Base-by-base conservation (phyloP, 176 grass and related monocot species). In the Echinochloa phyllopogon region DNA sequence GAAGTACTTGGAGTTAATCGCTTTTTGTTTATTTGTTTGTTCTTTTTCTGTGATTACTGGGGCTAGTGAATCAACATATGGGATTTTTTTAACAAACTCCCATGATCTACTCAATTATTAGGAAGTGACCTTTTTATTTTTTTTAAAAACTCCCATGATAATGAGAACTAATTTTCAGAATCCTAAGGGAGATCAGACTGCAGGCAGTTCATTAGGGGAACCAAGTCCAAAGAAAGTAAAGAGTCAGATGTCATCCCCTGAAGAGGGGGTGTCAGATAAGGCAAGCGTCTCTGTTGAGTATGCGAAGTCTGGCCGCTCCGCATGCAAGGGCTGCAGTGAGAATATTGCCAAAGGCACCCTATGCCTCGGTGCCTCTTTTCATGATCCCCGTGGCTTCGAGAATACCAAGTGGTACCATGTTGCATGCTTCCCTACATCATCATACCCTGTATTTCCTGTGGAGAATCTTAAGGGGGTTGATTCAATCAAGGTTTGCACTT, bases 331-430 rank as follows among this genome's bases (percentile, higher is more conserved):
- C 4, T 90, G 83, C 55, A 82, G 14, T 8, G 47, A 56, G 21
- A 90, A 69, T 17, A 95, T 98, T 53, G 45, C 9, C 0, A 75
- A 66, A 12, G 89, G 85, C 0, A 21, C 83, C 0, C 79, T 95
- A 23, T 88, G 93, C 53, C 21, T 95, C 0, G 91, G 91, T 21
- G 65, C 86, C 48, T 80, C 83, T 18, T 45, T 25, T 44, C 82
- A 25, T 17, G 91, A 84, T 21, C 91, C 85, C 16, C 85, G 87
- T 80, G 87, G 95, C 37, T 93, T 88, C 6, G 91, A 90, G 8
- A 58, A 69, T 45, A 88, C 68, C 21, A 95, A 79, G 21, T 98
- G 93, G 95, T 92, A 88, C 81, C 91, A 97, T 78, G 23, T 88
- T 5, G 44, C 51, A 21, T 94, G 94, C 88, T 97, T 94, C 75